These are phyloP conservation scores for Xylariaceae sp. DNA, from an alignment of 2,329 filamentous ascomycete species.

Conservation along the genomic window DNA sequence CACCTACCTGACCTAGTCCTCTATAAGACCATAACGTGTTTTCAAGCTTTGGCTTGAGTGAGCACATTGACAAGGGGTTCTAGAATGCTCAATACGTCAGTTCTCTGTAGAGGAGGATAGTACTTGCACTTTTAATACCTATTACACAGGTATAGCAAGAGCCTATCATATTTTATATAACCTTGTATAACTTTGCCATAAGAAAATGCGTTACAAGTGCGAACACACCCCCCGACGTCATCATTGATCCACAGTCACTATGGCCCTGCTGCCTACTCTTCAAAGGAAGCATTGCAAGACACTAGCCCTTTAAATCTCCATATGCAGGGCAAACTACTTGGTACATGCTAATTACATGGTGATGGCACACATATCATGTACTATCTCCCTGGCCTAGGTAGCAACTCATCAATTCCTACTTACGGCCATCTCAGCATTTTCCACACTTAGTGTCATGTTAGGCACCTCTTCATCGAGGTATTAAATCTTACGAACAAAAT, in stretches of 20 bases:
- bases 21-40: background rate
- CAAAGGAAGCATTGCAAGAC: background rate
- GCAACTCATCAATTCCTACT: background rate
- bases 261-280: background rate
- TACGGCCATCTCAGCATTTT: background rate
- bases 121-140: background rate
- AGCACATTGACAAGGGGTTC: background rate
- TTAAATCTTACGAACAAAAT: no score
- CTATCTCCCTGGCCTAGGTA: no score
- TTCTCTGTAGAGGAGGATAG: background rate
- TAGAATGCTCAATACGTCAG: background rate
- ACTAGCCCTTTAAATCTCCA: no score
- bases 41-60: background rate
- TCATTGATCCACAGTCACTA: background rate
- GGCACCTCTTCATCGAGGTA: no score
- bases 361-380: no score
- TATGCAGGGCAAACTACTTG: no score
- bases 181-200: background rate
- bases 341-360: no score
- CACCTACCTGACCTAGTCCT: background rate
- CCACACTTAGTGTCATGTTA: background rate
- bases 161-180: no score
- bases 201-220: background rate
- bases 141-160: no score
- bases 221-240: background rate